A percentile compares a stretch with the other conserved stretches of the same genome.
Evolutionary conservation across 306 rosid genomes (phyloP).

Genomic region (Cyclanthera cordifolia): DNA sequence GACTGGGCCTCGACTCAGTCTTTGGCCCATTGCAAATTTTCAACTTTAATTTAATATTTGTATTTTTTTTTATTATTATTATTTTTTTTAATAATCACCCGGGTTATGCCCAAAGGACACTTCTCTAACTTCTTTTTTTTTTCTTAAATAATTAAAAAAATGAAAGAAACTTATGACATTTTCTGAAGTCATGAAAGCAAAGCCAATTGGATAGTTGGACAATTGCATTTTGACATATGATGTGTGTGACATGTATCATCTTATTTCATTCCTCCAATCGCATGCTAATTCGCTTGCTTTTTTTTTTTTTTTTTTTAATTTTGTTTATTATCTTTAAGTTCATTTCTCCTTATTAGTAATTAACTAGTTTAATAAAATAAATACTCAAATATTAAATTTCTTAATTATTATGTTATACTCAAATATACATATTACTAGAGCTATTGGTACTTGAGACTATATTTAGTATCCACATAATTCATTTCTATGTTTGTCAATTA

Average conservation of each 20-base stretch:
- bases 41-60: background rate
- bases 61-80: too few relatives aligned
- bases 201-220: background rate
- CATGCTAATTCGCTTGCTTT: too few relatives aligned
- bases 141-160: too few relatives aligned
- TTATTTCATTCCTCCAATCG: background rate
- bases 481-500: too few relatives aligned
- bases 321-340: background rate
- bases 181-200: background rate
- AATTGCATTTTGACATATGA: background rate
- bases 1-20: conserved; percentile 8
- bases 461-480: too few relatives aligned
- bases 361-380: too few relatives aligned
- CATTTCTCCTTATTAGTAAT: too few relatives aligned
- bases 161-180: background rate
- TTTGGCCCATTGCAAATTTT: background rate
- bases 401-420: too few relatives aligned
- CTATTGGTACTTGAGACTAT: too few relatives aligned
- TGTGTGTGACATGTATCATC: background rate
- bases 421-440: too few relatives aligned
- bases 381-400: too few relatives aligned
- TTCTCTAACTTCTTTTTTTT: background rate
- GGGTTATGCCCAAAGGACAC: background rate
- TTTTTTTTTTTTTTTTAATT: background rate
- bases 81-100: background rate